Evolutionary conservation across 2,329 filamentous ascomycete species (phyloP).

Genomic region (Cytospora chrysosperma): DNA sequence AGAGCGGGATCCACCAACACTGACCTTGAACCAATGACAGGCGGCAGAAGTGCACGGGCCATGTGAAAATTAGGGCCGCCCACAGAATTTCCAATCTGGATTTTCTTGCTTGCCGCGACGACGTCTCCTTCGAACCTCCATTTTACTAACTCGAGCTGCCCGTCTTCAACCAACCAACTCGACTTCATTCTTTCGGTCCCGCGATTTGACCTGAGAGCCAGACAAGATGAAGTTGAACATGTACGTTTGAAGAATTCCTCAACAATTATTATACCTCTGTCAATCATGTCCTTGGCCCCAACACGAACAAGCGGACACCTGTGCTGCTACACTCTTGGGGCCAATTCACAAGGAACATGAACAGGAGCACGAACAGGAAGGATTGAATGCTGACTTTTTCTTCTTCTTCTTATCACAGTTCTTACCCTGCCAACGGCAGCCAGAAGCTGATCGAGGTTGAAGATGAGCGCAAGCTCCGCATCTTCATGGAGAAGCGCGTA

Average conservation of each 20-base stretch:
- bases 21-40: neutral
- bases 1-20: neutral
- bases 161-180: slow-evolving; percentile 25
- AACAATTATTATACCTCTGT: neutral
- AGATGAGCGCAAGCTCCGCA: slow-evolving; percentile 98
- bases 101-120: slow-evolving; percentile 16
- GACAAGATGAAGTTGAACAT: slow-evolving; percentile 61
- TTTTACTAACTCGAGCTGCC: slow-evolving; percentile 15
- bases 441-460: slow-evolving; percentile 99
- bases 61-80: slow-evolving; percentile 23
- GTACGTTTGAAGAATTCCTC: slow-evolving; percentile 12
- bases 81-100: slow-evolving; percentile 23
- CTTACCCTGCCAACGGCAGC: slow-evolving; percentile 97
- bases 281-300: neutral
- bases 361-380: slow-evolving; percentile 1
- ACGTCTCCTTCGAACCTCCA: slow-evolving; percentile 15
- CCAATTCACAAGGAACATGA: neutral
- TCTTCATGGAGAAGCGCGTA: slow-evolving; percentile 98
- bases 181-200: slow-evolving; percentile 31
- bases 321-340: neutral
- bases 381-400: slow-evolving; percentile 14
- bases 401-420: slow-evolving; percentile 52
- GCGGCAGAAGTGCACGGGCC: slow-evolving; percentile 7
- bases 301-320: neutral
- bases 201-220: slow-evolving; percentile 34